A percentile compares a stretch with the other conserved stretches of the same genome.
These are phyloP conservation scores for Gracilaria caudata DNA, from an alignment of 23 red algal genomes.

Conservation along the genomic window DNA sequence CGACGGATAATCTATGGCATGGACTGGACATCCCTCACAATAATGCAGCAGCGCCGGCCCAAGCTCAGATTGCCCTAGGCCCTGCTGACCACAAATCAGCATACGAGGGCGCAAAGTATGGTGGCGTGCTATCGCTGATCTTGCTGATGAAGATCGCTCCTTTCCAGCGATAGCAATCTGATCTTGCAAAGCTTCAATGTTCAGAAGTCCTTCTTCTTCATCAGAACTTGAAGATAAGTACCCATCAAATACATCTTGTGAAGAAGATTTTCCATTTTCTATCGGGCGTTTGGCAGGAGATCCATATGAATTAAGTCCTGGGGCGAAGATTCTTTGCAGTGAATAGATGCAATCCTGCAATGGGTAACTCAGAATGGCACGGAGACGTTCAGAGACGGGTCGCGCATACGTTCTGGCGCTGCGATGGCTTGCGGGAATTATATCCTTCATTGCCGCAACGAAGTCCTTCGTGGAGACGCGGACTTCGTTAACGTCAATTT, in stretches of 20 bases:
- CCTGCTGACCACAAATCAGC: conserved; percentile 71
- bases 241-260: background rate
- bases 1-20: conserved; percentile 79
- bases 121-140: background rate
- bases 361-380: conserved; percentile 53
- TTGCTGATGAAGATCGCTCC: conserved; percentile 18
- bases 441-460: conserved; percentile 65
- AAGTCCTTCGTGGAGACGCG: conserved; percentile 78
- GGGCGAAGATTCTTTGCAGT: conserved; percentile 50
- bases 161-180: conserved; percentile 61
- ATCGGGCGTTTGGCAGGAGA: background rate
- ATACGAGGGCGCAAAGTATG: conserved; percentile 69
- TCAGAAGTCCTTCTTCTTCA: conserved; percentile 23
- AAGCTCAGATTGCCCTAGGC: conserved; percentile 81
- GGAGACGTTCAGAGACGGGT: conserved; percentile 60
- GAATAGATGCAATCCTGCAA: conserved; percentile 45
- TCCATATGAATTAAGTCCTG: conserved; percentile 24
- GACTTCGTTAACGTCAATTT: conserved; percentile 70
- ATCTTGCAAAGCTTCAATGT: conserved; percentile 29
- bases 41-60: conserved; percentile 72
- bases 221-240: conserved; percentile 35
- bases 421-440: conserved; percentile 85
- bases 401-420: conserved; percentile 71
- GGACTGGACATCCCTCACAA: conserved; percentile 77
- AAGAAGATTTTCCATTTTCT: conserved; percentile 17